phyloP scores from a whole-genome alignment of 2,329 filamentous ascomycete species.

The Penicillium sp. region DNA sequence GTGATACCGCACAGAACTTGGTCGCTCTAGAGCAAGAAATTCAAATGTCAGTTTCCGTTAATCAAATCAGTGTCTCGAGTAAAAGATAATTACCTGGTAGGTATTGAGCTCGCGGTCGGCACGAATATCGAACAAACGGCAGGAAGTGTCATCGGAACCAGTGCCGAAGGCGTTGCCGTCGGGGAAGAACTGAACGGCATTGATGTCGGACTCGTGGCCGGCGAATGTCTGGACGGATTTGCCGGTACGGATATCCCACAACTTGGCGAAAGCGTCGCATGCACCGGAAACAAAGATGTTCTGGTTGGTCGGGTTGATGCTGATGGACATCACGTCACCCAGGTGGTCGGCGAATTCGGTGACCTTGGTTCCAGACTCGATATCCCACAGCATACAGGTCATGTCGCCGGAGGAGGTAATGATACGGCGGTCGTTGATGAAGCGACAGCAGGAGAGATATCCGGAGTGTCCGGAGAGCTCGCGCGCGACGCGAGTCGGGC shows the following conservation, averaged over 20 bases:
- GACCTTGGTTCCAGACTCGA: conserved; percentile 94
- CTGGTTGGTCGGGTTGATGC: conserved; percentile 97
- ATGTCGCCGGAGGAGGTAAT: conserved; percentile 98
- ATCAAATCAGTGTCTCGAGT: conserved; percentile 4
- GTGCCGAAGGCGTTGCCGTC: conserved; percentile 98
- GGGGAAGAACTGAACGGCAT: conserved; percentile 99
- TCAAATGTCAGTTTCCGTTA: neutral
- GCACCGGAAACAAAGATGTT: conserved; percentile 99
- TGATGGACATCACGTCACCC: conserved; percentile 99
- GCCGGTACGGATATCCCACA: conserved; percentile 97
- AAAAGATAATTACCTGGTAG: conserved; percentile 56
- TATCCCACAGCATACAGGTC: conserved; percentile 99
- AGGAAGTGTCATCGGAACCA: conserved; percentile 95
- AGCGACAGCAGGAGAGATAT: conserved; percentile 96
- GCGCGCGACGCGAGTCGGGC: conserved; percentile 91
- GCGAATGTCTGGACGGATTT: conserved; percentile 99
- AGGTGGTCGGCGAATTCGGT: conserved; percentile 98
- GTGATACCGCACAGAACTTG: conserved; percentile 98
- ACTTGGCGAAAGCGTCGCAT: conserved; percentile 96
- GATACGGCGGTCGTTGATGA: conserved; percentile 97
- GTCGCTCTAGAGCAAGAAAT: conserved; percentile 66
- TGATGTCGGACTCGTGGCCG: conserved; percentile 98
- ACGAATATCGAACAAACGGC: conserved; percentile 94
- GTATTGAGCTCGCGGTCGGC: conserved; percentile 77
- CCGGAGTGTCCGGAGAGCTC: conserved; percentile 96